These are phyloP conservation scores for Leccinum olivaceopallidum DNA, from an alignment of 768 basidiomycete genomes.

Conservation along the genomic window DNA sequence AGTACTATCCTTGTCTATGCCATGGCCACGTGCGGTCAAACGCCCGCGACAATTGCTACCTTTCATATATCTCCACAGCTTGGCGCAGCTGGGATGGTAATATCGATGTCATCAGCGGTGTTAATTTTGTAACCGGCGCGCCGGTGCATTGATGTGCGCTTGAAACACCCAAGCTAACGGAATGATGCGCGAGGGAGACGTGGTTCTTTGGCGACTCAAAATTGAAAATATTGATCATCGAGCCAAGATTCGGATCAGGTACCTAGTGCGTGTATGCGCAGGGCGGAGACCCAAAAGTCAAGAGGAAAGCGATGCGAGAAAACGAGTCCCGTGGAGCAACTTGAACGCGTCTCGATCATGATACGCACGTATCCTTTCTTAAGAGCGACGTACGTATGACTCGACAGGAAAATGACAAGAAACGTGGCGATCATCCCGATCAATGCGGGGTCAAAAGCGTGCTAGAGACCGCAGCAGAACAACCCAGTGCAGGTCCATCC, in stretches of 20 bases:
- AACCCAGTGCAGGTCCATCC: constrained; percentile 23
- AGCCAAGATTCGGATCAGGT: not conserved
- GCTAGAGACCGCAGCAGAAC: constrained; percentile 23
- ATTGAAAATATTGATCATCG: not conserved
- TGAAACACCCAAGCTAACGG: not conserved
- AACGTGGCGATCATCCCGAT: constrained; percentile 20
- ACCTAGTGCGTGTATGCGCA: too few species aligned
- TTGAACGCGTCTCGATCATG: not conserved
- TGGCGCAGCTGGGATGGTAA: not conserved
- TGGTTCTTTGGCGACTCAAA: not conserved
- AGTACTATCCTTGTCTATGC: not conserved
- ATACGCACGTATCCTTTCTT: not conserved
- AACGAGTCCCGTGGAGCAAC: not conserved
- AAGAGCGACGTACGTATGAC: constrained; percentile 12
- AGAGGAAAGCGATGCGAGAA: not conserved
- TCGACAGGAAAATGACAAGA: constrained; percentile 22
- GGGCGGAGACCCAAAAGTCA: not conserved
- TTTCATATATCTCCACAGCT: not conserved
- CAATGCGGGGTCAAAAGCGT: constrained; percentile 12
- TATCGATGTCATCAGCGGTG: not conserved
- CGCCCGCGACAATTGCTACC: not conserved
- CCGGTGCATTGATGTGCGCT: not conserved
- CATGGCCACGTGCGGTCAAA: not conserved
- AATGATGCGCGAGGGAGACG: not conserved
- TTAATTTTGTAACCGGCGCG: not conserved